Base-by-base conservation (phyloP, 352 stramenopile species). In the Phytophthora boehmeriae region DNA sequence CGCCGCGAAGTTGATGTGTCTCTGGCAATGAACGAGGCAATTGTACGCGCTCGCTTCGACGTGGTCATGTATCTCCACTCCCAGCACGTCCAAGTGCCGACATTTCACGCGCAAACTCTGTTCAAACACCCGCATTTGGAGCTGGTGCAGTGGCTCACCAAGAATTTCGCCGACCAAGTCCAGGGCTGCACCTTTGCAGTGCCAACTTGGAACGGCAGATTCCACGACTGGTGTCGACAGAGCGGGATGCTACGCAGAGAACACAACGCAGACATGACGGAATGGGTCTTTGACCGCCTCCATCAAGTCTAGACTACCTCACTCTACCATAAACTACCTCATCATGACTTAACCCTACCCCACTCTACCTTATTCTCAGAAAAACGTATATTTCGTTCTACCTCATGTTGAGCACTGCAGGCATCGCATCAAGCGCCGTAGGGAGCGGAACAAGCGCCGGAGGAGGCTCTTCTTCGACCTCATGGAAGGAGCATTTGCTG, bases 401-500 rank as follows among this genome's bases (percentile, higher is more conserved):
- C 34, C 10, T 23, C 8, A 69, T 69, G 54, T 28, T 69, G 3
- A 41, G 45, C 16, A n/a, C 51, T 2, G 27, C 50, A 11, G 44
- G 58, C 25, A 45, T 48, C 58, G 20, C 59, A n/a, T 44, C 50
- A 13, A 63, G 63, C 30, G 25, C 53, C 39, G 25, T 53, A 9
- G 32, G 49, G 22, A 39, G 45, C 17, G 41, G 28, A 13, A 17
- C 55, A 9, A 47, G 41, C 13, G 19, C 30, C 1, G 43, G 44
- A 2, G 48, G 35, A 16, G 44, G 57, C 10, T 20, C 53, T 16
- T 22, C 46, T 11, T 56, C 51, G 14, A 13, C 48, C 16, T 53
- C 70, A 3, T 89, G 77, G 79, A 83, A 77, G 48, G 80, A 92
- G 63, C 77, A 92, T 51, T 41, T 77, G 19, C 66, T 93, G 32